Evolutionary conservation across 1,284 basidiomycete genomes (phyloP), one percentile per base, ranked within the genome.

Genomic region (Apiotrichum mycotoxinovorans): DNA sequence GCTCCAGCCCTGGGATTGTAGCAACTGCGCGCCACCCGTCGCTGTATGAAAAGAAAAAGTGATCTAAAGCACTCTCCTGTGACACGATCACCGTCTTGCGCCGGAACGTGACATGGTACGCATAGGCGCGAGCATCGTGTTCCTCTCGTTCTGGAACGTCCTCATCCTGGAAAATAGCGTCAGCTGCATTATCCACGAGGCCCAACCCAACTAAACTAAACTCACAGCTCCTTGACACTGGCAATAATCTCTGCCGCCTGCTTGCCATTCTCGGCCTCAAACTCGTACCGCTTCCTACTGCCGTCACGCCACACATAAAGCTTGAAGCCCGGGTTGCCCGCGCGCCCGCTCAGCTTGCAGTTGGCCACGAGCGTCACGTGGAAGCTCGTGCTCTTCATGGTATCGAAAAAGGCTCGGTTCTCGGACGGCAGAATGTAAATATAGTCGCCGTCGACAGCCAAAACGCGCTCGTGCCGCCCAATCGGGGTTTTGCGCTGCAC

Each of bases 401-500:
- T 89, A 67, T 93, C 90, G 69, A 92, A 91, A 30, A 92, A 88
- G 2, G 84, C 88, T 66, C 87, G 88, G 66, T 85, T 89, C 44
- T 87, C 82, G 8, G 87, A 85, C 4, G 91, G 91, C 84, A 95
- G 90, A 69, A 96, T 91, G 34, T 95, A 91, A 37, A 97, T 84
- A 72, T 97, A 98, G 63, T 88, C 89, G 8, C 94, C 94, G 73
- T 98, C 96, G 57, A 98, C 89, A 14, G 94, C 94, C 1, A 98
- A 83, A 2, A 86, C 86, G 10, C 94, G 85, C 72, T 96, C 93
- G 68, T 93, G 91, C 30, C 92, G 84, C 2, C 92, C 87, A 42
- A 97, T 94, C 2, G 91, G 90, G 71, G 93, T 85, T 78, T 95
- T 98, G 45, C 95, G 87, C 68, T 89, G 90, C n/a, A 98, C 90